Percentiles rank a stretch among this genome's conserved stretches.
Conservation (phyloP, 176 grass and related monocot species). For the Thinopyrum elongatum region DNA sequence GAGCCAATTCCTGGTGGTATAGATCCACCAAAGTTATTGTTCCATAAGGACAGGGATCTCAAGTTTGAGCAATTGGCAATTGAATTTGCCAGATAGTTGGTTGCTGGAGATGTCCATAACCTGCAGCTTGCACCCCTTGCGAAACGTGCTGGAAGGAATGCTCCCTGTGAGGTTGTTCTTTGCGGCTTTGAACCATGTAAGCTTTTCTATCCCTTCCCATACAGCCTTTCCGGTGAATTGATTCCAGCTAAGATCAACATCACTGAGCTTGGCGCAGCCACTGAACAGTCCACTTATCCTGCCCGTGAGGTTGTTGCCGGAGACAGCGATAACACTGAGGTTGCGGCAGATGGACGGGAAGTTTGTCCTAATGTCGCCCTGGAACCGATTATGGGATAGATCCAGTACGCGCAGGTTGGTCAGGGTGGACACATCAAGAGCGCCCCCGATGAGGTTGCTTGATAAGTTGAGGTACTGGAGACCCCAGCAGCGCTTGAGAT, state of each 20-base stretch:
- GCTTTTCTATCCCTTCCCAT: constrained; percentile 32
- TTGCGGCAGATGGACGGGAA: constrained; percentile 39
- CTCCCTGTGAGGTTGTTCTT: constrained; percentile 43
- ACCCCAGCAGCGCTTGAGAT: constrained; percentile 38
- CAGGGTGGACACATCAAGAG: constrained; percentile 28
- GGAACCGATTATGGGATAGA: constrained; percentile 41
- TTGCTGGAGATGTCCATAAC: not conserved
- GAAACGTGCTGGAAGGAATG: constrained; percentile 16
- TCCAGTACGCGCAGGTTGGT: constrained; percentile 33
- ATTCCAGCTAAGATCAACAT: constrained; percentile 50
- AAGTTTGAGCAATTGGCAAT: constrained; percentile 41
- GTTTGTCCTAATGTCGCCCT: constrained; percentile 17
- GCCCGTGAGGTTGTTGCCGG: constrained; percentile 39
- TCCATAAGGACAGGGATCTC: constrained; percentile 10
- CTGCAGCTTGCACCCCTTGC: not conserved
- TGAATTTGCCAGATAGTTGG: constrained; percentile 19
- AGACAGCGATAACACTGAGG: constrained; percentile 34
- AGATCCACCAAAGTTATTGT: not conserved
- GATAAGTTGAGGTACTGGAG: constrained; percentile 56
- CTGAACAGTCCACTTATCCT: constrained; percentile 27
- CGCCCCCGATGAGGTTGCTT: constrained; percentile 37
- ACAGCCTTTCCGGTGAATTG: constrained; percentile 30
- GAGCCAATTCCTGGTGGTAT: constrained; percentile 31
- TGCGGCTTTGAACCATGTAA: constrained; percentile 11
- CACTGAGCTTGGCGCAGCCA: constrained; percentile 32